Percentiles rank a stretch among this genome's conserved stretches.
Evolutionary conservation across 1,284 basidiomycete species (phyloP).

Genomic region (Xerocomus nothofagi): DNA sequence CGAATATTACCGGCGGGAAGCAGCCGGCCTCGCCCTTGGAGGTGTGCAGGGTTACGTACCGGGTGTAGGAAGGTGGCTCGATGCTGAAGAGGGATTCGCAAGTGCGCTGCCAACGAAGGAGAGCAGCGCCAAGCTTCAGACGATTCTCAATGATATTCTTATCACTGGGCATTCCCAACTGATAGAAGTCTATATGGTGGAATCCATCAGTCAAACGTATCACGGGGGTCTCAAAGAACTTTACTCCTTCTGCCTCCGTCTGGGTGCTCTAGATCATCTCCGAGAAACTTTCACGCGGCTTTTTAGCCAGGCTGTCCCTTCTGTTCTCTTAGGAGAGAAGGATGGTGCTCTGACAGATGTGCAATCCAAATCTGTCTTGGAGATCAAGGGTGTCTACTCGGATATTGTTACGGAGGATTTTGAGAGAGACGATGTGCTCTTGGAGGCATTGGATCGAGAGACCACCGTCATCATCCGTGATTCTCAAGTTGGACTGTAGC

Average conservation of each 20-base stretch:
- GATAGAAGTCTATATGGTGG: neutral
- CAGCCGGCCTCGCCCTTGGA: neutral
- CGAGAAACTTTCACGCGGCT: neutral
- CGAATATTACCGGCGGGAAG: neutral
- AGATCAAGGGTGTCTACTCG: neutral
- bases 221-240: neutral
- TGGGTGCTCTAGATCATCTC: neutral
- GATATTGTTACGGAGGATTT: neutral
- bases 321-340: neutral
- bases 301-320: neutral
- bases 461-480: neutral
- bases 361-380: neutral
- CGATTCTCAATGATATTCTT: neutral
- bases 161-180: neutral
- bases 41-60: conserved; percentile 1
- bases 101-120: neutral
- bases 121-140: neutral
- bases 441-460: conserved; percentile 2
- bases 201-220: neutral
- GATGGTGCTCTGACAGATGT: neutral
- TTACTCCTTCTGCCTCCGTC: neutral
- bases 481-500: neutral
- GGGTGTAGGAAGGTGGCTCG: neutral
- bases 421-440: neutral
- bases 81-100: neutral